phyloP scores from a whole-genome alignment of 805 yeast species.

The Kodamaea nitidulidarum region DNA sequence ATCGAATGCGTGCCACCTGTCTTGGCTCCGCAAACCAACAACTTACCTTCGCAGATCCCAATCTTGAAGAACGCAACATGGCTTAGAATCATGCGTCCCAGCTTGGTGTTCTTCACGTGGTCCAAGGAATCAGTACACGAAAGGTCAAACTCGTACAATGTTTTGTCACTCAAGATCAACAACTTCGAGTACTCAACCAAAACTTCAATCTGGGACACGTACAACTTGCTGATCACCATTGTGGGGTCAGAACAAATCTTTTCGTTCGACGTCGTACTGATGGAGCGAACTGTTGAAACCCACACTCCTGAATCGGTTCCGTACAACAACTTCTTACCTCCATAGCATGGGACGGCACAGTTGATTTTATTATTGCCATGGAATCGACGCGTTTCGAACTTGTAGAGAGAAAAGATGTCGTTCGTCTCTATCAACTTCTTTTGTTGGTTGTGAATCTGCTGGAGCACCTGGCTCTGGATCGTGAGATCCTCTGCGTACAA shows the following conservation, averaged over 20 bases:
- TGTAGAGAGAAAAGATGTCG: conserved; percentile 75
- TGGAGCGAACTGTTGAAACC: conserved; percentile 65
- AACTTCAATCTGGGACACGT: conserved; percentile 86
- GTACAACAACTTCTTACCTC: conserved; percentile 83
- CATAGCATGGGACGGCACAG: conserved; percentile 91
- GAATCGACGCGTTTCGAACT: conserved; percentile 72
- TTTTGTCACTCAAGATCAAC: conserved; percentile 77
- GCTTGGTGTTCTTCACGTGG: conserved; percentile 49
- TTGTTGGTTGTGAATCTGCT: conserved; percentile 78
- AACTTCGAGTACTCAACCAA: conserved; percentile 86
- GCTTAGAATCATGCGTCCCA: conserved; percentile 75
- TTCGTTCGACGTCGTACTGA: conserved; percentile 45
- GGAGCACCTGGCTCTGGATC: conserved; percentile 75
- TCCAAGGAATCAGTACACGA: conserved; percentile 47
- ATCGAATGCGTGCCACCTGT: conserved; percentile 76
- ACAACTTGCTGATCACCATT: conserved; percentile 66
- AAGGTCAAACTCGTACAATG: conserved; percentile 70
- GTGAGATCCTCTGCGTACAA: conserved; percentile 50
- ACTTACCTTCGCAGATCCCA: conserved; percentile 86
- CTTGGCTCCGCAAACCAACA: conserved; percentile 86
- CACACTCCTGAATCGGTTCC: conserved; percentile 93
- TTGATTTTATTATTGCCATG: conserved; percentile 73
- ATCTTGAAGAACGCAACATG: conserved; percentile 89
- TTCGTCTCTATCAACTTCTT: conserved; percentile 63
- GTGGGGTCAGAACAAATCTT: conserved; percentile 66